These are phyloP conservation scores for Purshia tridentata DNA, from an alignment of 306 rosid species.

Conservation along the genomic window DNA sequence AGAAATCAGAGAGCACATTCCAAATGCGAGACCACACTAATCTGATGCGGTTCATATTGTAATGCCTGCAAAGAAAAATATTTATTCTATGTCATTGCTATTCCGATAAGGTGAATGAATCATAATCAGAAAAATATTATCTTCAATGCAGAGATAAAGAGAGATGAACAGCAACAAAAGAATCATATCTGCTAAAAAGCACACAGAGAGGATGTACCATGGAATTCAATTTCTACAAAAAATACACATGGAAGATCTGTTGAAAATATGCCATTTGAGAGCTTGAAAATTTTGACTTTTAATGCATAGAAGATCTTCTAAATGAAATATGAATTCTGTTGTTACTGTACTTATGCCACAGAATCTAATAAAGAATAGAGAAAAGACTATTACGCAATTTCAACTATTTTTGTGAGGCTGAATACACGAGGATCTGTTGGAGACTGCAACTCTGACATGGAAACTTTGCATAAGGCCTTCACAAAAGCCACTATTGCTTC, in stretches of 20 bases:
- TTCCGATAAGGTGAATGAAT: conserved; percentile 15
- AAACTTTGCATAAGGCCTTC: conserved; percentile 90
- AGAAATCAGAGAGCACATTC: conserved; percentile 96
- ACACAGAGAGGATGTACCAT: neutral
- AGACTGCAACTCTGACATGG: conserved; percentile 95
- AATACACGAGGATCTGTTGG: conserved; percentile 99
- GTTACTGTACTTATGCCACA: conserved; percentile 4
- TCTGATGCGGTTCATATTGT: conserved; percentile 98
- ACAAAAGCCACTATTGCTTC: conserved; percentile 98
- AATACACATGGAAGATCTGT: neutral
- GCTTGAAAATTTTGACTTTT: neutral
- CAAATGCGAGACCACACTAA: conserved; percentile 99
- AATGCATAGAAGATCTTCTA: neutral
- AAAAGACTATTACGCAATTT: conserved; percentile 79
- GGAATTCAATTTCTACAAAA: neutral
- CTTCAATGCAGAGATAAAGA: conserved; percentile 10
- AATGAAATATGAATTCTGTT: neutral
- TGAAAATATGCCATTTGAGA: conserved; percentile 1
- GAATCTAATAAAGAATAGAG: neutral
- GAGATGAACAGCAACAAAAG: neutral
- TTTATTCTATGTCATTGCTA: conserved; percentile 20
- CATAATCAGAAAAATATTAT: conserved; percentile 6
- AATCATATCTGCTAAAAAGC: neutral
- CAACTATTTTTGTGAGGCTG: conserved; percentile 97
- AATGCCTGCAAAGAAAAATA: conserved; percentile 78